These are phyloP conservation scores for Platanthera zijinensis DNA, from an alignment of 106 monocot genomes.

Conservation along the genomic window DNA sequence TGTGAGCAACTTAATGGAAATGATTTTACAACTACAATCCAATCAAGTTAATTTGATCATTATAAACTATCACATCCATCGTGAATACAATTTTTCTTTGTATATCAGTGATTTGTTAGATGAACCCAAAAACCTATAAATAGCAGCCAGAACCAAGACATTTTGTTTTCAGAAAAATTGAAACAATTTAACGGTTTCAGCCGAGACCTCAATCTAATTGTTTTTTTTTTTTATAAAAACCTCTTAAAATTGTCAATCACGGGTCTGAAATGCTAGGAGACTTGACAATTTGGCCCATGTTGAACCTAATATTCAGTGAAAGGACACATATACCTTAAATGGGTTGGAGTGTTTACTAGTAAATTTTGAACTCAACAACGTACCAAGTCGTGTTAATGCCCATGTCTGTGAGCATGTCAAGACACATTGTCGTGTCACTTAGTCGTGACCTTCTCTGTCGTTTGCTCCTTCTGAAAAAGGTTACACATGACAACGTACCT, in stretches of 20 bases:
- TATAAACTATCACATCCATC: neutral
- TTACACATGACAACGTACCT: too few relatives aligned
- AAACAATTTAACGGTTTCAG: neutral
- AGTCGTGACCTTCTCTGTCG: too few relatives aligned
- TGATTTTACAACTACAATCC: neutral
- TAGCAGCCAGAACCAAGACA: neutral
- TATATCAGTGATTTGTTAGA: neutral
- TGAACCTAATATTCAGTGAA: neutral
- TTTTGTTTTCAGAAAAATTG: neutral
- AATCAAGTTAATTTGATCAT: neutral
- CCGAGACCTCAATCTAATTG: neutral
- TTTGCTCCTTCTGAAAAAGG: too few relatives aligned
- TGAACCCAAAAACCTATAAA: neutral
- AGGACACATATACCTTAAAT: neutral
- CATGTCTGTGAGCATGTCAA: too few relatives aligned
- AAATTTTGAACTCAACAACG: too few relatives aligned
- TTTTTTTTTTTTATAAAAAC: neutral
- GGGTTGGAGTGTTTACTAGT: too few relatives aligned
- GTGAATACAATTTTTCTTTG: neutral
- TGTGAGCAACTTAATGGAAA: neutral
- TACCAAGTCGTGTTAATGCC: too few relatives aligned
- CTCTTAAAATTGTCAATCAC: neutral
- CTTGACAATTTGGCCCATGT: neutral
- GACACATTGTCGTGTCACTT: too few relatives aligned
- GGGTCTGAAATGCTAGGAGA: neutral